Evolutionary conservation across 108 stramenopile species (phyloP), one percentile per base, ranked within the genome.

Genomic region (Schizochytrium sp.): DNA sequence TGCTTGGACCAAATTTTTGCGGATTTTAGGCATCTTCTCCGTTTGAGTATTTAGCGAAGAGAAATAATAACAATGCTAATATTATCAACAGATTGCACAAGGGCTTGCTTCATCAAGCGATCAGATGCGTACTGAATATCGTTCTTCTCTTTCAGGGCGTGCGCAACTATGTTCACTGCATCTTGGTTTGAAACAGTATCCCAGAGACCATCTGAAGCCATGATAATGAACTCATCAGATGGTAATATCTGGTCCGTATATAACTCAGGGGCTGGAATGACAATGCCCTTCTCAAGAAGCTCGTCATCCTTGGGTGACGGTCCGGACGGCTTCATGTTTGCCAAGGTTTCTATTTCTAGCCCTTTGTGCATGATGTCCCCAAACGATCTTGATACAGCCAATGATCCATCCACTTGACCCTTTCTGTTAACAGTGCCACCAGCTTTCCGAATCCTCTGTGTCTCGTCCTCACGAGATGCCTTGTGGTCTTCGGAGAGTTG

Each of bases 171-270:
- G 64, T 94, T 89, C 0, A 96, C 94, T 89, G 96, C 95, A 72
- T 96, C 93, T 58, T 96, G 91, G 88, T 95, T 95, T 2, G 95
- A 93, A 89, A 96, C 91, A 47, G 97, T 96, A 89, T 98, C 98
- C 97, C 97, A 98, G 56, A 98, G 92, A 10, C 98, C 98, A 89
- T 98, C 98, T 87, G 97, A 95, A 8, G 97, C 98, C 38, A 98
- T 72, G 10, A 99, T 90, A 83, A 97, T 88, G 87, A 99, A 98
- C 91, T 98, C 97, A 88, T 96, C 96, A n/a, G 61, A 91, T 13
- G 94, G 56, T 57, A 64, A 73, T 44, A 96, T 72, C 5, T 72
- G 93, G 69, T 92, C 94, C 91, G 95, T 92, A 46, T 93, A 59
- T 60, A 99, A 93, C 83, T 99, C 98, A 19, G 98, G 98, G 13